Evolutionary conservation across 1,284 basidiomycete genomes (phyloP).

Genomic region (Golubevia sp.): DNA sequence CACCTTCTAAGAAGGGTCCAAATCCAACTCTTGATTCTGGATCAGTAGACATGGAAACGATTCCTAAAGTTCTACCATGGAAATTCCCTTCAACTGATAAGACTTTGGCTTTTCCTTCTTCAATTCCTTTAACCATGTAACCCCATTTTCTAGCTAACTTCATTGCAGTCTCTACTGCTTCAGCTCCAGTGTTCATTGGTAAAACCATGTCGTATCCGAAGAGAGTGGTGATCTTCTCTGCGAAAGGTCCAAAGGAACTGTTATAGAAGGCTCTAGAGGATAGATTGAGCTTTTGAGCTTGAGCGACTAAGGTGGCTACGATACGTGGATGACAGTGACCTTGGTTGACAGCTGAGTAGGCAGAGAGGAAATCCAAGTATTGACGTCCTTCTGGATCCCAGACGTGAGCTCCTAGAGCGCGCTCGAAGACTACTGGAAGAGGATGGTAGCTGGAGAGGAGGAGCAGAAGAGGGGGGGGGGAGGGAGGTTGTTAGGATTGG

Average conservation of each 20-base stretch:
- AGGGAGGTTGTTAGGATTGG: neutral
- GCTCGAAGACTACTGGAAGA: slow-evolving; percentile 90
- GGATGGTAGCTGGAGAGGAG: slow-evolving; percentile 91
- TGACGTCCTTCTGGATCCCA: slow-evolving; percentile 86
- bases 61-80: slow-evolving; percentile 89
- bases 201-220: slow-evolving; percentile 75
- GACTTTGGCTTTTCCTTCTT: slow-evolving; percentile 83
- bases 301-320: slow-evolving; percentile 77
- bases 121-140: slow-evolving; percentile 72
- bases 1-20: slow-evolving; percentile 83
- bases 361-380: slow-evolving; percentile 79
- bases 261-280: slow-evolving; percentile 98
- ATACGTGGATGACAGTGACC: slow-evolving; percentile 95
- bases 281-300: slow-evolving; percentile 87
- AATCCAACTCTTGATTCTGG: slow-evolving; percentile 85
- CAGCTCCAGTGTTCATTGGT: slow-evolving; percentile 99
- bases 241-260: slow-evolving; percentile 84
- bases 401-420: slow-evolving; percentile 85
- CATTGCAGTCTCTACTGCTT: slow-evolving; percentile 88
- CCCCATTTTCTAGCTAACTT: slow-evolving; percentile 63
- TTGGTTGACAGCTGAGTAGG: slow-evolving; percentile 83
- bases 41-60: slow-evolving; percentile 95
- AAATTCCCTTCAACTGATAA: slow-evolving; percentile 89
- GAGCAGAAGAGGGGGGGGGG: slow-evolving; percentile 27
- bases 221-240: slow-evolving; percentile 79